Percentiles rank a stretch among this genome's conserved stretches.
Evolutionary conservation across 257 asterid species (phyloP).

Genomic region (Solanum neorickii): DNA sequence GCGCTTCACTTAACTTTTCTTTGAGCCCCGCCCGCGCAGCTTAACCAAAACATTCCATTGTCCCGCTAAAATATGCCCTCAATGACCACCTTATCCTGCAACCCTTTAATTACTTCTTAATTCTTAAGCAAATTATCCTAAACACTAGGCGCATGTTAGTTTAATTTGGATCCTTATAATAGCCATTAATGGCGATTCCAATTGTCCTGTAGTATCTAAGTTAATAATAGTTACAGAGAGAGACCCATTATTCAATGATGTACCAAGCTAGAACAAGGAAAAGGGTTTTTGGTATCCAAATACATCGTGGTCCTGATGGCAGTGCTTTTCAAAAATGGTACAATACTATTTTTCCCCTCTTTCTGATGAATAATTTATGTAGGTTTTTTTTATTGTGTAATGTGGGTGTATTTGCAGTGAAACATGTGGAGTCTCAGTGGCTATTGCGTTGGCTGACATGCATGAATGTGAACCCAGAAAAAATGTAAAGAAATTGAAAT

Average conservation of each 20-base stretch:
- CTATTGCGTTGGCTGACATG: conserved; percentile 57
- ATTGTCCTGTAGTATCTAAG: background rate
- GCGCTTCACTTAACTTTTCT: background rate
- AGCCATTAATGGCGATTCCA: background rate
- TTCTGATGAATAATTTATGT: background rate
- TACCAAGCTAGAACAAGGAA: conserved; percentile 31
- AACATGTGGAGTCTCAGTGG: conserved; percentile 41
- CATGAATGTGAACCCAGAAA: conserved; percentile 37
- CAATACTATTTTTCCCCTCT: no score
- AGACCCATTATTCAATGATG: conserved; percentile 11
- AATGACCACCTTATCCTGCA: background rate
- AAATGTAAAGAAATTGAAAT: conserved; percentile 19
- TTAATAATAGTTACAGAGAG: background rate
- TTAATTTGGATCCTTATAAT: background rate
- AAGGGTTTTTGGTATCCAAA: conserved; percentile 26
- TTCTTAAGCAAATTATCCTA: background rate
- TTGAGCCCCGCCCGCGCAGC: conserved; percentile 14
- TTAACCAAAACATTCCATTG: background rate
- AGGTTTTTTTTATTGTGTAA: background rate
- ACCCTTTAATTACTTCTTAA: no score
- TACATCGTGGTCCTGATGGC: conserved; percentile 57
- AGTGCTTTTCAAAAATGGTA: conserved; percentile 62
- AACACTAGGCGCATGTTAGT: background rate
- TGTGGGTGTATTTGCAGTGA: conserved; percentile 26
- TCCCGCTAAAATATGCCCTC: background rate